Percentiles rank a stretch among this genome's conserved stretches.
Conservation (phyloP, 305 asterid species). For the Vinca major region DNA sequence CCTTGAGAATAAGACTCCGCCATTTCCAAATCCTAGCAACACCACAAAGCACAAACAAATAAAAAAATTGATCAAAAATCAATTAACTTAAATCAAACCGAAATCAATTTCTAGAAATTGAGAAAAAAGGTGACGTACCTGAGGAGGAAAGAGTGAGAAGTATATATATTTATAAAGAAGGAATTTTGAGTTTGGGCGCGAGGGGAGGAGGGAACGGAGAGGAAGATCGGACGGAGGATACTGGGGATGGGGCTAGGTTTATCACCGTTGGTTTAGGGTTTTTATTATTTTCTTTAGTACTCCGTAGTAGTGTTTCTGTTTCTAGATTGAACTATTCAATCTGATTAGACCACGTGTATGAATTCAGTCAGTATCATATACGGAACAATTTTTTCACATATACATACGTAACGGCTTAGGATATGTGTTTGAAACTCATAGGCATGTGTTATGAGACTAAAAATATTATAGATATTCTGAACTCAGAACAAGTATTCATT, state of each 20-base stretch:
- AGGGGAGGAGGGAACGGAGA: conserved; percentile 20
- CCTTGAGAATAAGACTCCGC: conserved; percentile 31
- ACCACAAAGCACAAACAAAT: conserved; percentile 3
- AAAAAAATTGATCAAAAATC: conserved; percentile 20
- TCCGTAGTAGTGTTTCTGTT: neutral
- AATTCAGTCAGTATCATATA: no score
- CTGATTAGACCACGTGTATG: conserved; percentile 16
- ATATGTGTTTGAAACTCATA: no score
- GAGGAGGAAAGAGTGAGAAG: conserved; percentile 1
- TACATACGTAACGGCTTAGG: no score
- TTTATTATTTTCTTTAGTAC: neutral
- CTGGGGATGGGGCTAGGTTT: conserved; percentile 28
- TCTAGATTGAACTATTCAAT: conserved; percentile 5
- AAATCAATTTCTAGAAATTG: neutral
- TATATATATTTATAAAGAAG: conserved; percentile 8
- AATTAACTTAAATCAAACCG: neutral
- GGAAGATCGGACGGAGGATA: conserved; percentile 23
- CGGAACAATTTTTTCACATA: no score
- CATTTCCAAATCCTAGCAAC: conserved; percentile 37
- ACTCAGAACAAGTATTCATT: no score
- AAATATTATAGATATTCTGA: no score
- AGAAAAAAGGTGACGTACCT: neutral
- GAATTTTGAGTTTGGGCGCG: conserved; percentile 58
- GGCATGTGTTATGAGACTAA: no score
- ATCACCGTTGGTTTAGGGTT: conserved; percentile 58